Evolutionary conservation across 768 basidiomycete genomes (phyloP).

Genomic region (Phanerodontia chrysosporium): DNA sequence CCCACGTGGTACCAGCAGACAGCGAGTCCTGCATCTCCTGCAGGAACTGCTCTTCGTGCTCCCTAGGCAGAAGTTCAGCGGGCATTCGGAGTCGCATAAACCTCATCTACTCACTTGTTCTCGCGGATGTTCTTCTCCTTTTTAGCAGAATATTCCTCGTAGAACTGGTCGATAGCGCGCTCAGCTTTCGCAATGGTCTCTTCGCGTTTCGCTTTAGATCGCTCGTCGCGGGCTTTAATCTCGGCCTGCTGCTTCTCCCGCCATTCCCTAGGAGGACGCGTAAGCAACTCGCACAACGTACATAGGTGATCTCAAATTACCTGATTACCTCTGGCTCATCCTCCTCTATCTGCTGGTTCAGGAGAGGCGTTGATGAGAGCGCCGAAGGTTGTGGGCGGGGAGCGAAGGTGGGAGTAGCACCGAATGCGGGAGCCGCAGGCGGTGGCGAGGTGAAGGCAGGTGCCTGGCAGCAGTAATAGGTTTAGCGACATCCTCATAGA

Average conservation of each 20-base stretch:
- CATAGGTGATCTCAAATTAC: constrained; percentile 37
- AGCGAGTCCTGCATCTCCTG: constrained; percentile 69
- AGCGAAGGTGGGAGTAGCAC: constrained; percentile 56
- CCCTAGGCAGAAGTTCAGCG: constrained; percentile 43
- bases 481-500: constrained; percentile 11
- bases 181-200: constrained; percentile 85
- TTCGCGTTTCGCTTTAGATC: constrained; percentile 68
- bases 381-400: constrained; percentile 73
- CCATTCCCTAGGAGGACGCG: constrained; percentile 62
- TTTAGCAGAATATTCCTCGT: constrained; percentile 81
- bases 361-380: constrained; percentile 68
- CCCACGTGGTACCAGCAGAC: constrained; percentile 91
- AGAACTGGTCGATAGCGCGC: constrained; percentile 84
- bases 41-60: constrained; percentile 81
- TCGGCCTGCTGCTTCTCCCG: constrained; percentile 81
- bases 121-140: constrained; percentile 89
- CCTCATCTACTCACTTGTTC: constrained; percentile 76
- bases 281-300: neutral
- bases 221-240: constrained; percentile 80
- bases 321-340: constrained; percentile 86
- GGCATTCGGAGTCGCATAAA: neutral
- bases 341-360: constrained; percentile 62
- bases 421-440: constrained; percentile 37
- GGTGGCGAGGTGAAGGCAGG: constrained; percentile 12
- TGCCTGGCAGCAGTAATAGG: constrained; percentile 2